Evolutionary conservation across 163 green algal genomes (phyloP).

Genomic region (Chlorella variabilis): DNA sequence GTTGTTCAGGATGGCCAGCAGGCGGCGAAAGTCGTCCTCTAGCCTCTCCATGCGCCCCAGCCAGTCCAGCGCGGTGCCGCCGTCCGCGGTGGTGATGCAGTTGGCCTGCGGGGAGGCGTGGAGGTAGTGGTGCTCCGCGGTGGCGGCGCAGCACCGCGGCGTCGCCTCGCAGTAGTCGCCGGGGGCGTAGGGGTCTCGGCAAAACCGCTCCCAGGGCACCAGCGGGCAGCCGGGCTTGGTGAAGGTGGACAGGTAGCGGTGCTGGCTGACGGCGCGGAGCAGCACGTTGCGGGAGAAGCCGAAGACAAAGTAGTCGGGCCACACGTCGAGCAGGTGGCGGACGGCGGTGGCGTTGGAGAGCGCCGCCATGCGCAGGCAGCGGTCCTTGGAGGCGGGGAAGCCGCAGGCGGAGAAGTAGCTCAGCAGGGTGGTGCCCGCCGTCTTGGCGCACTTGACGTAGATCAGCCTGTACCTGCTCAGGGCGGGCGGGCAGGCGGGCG

Average conservation of each 20-base stretch:
- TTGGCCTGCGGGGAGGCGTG: constrained; percentile 15
- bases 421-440: constrained; percentile 11
- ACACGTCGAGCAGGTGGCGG: background rate
- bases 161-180: background rate
- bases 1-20: background rate
- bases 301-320: constrained; percentile 28
- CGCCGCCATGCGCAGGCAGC: background rate
- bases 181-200: background rate
- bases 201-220: background rate
- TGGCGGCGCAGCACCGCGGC: background rate
- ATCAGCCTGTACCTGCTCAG: constrained; percentile 10
- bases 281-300: constrained; percentile 22
- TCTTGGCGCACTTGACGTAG: constrained; percentile 24
- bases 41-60: constrained; percentile 10
- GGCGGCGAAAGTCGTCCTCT: background rate
- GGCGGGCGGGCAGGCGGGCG: no score
- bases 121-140: constrained; percentile 20
- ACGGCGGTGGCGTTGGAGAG: background rate
- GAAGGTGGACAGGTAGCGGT: background rate
- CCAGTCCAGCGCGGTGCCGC: constrained; percentile 16
- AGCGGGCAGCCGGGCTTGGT: no score
- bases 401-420: constrained; percentile 4
- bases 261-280: constrained; percentile 22
- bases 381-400: background rate
- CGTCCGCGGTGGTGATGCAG: constrained; percentile 9